Evolutionary conservation across 768 basidiomycete species (phyloP), one percentile per base, ranked within the genome.

Genomic region (Russula sp.): DNA sequence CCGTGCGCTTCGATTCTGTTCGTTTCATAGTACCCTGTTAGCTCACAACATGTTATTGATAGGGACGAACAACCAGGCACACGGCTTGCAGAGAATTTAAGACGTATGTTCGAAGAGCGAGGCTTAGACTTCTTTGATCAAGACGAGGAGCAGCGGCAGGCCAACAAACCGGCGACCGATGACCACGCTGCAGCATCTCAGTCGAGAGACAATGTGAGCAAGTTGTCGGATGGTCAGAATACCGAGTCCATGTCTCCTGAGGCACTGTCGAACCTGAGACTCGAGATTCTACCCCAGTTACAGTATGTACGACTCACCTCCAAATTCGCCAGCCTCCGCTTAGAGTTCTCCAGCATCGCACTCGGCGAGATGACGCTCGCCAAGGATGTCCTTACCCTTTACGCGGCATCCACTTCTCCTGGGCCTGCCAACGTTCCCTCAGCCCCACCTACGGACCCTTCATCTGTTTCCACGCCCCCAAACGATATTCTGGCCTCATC

Each of bases 291-390:
- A 31, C 84, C 85, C 10, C 87, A 88, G 63, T 77, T 94, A 53
- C 83, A 82, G 91, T 92, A 73, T 72, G 91, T 80, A 50, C 40
- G 11, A 49, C 22, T 22, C 50, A 32, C 42, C 35, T 10, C 22
- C 20, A 42, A 47, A 48, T 54, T 47, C 16, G 11, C 37, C n/a
- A 27, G 9, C 32, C 4, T 49, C 22, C 20, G 8, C 57, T 63
- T 31, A 63, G 53, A 40, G 27, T 31, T 54, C 13, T 35, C 53
- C 65, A 91, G 89, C 66, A 81, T 85, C 63, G 88, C 90, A 32
- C 74, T 86, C 52, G 89, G 89, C 60, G 91, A 94, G 73, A 88
- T 93, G 82, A 80, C 82, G 7, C 85, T 86, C 59, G 89, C 89
- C 10, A 82, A 81, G 66, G 88, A 91, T 64, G 77, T 94, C 27